Evolutionary conservation across 2,329 filamentous ascomycete genomes (phyloP).

Genomic region (Balansia obtecta): DNA sequence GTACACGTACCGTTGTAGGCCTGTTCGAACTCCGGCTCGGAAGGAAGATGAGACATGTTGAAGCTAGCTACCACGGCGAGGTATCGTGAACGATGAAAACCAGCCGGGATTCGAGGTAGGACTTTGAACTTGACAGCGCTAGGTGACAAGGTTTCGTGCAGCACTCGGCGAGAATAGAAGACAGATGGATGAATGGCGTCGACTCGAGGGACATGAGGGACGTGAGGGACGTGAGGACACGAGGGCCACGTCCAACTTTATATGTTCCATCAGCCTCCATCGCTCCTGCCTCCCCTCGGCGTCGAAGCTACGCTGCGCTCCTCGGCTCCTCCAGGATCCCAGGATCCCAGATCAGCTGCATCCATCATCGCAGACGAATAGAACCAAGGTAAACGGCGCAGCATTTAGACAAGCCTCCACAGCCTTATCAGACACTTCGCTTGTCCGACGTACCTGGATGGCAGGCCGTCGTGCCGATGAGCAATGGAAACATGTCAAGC

Average conservation of each 20-base stretch:
- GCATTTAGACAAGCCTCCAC: not conserved
- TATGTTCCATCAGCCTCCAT: not conserved
- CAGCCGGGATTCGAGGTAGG: not conserved
- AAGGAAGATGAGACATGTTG: conserved; percentile 70
- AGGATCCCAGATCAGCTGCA: not conserved
- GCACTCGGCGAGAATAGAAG: not conserved
- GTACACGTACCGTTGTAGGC: conserved; percentile 97
- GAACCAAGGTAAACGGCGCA: too few relatives aligned
- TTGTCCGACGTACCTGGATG: not conserved
- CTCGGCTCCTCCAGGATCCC: not conserved
- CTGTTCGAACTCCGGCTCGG: conserved; percentile 97
- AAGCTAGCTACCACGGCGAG: not conserved
- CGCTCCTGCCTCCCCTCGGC: not conserved
- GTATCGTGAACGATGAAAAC: too few relatives aligned
- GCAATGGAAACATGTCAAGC: too few relatives aligned
- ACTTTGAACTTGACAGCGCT: not conserved
- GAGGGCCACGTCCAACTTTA: too few relatives aligned
- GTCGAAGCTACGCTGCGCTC: not conserved
- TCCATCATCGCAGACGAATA: not conserved
- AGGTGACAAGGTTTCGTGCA: not conserved
- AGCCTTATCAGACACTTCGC: conserved; percentile 3
- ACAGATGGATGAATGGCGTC: too few relatives aligned
- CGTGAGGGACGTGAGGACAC: too few relatives aligned
- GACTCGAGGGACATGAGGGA: too few relatives aligned
- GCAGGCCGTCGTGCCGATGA: too few relatives aligned